Base-by-base conservation (phyloP, 2,329 filamentous ascomycete species). In the Diaporthe ampelina region DNA sequence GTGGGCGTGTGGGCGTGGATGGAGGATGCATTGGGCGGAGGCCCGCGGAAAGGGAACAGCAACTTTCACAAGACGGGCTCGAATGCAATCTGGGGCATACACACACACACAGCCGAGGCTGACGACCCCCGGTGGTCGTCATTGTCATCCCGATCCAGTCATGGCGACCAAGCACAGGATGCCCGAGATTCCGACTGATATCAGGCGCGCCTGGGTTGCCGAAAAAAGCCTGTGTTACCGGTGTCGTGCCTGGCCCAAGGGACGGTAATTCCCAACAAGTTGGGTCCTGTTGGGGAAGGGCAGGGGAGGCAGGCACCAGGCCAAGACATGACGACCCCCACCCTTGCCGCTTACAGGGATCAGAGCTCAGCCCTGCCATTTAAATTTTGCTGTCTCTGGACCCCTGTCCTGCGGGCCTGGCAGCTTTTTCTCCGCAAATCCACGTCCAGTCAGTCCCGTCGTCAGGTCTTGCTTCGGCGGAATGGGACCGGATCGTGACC, bases 271-370 rank as follows among this genome's bases (percentile, higher is more conserved):
- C 63, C 63, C 63, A 68, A 68, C 63, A 68, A 68, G 63, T 68
- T 68, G 63, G 63, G 63, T 68, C 63, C 63, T 68, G 63, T 68
- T 68, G 63, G 63, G 63, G 63, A 68, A 40, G 63, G 48, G 48
- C 63, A 68, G 63, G 63, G 63, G 19, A 67, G 29, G 8, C 63
- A 37, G 32, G 45, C 63, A 54, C 45, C 32, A 7, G 45, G 63
- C 63, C 48, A 68, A 68, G 63, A 52, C 63, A n/a, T 37, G 19
- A 68, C 4, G 29, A 68, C 63, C 63, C 63, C 63, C 63, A 68
- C 63, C 63, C 63, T 54, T 68, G 63, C 63, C 45, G 63, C 63
- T 37, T 35, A 29, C 63, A 68, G 63, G 63, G 63, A 68, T 68
- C 63, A 32, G 63, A 67, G 63, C 63, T 68, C 63, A 68, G 63